These are phyloP conservation scores for Schizothecium vesticola DNA, from an alignment of 495 filamentous ascomycete species.

Conservation along the genomic window DNA sequence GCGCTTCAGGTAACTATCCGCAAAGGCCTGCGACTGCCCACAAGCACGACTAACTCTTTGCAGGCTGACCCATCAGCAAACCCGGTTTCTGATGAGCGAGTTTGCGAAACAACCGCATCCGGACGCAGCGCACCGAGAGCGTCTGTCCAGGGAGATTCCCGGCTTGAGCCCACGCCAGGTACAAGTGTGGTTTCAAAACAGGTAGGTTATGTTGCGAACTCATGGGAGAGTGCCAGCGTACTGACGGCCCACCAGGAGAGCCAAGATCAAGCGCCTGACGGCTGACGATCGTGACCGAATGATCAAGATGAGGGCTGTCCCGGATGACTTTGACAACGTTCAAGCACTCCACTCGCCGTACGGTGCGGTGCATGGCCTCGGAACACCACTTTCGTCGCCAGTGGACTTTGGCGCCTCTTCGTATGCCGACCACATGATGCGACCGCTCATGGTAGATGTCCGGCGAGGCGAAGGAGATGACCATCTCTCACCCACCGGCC, in stretches of 20 bases:
- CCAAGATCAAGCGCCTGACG: constrained; percentile 91
- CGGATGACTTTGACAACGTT: constrained; percentile 87
- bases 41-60: constrained; percentile 18
- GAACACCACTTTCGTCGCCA: constrained; percentile 53
- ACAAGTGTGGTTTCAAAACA: constrained; percentile 98
- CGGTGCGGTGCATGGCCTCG: constrained; percentile 49
- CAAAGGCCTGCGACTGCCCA: background rate
- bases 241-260: constrained; percentile 56
- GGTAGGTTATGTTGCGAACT: constrained; percentile 50
- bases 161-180: constrained; percentile 91
- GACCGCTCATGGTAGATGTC: constrained; percentile 58
- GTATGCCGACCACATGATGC: constrained; percentile 51
- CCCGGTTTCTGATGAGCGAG: constrained; percentile 93
- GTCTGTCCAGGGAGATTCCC: constrained; percentile 86
- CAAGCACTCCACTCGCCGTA: constrained; percentile 82
- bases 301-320: constrained; percentile 87
- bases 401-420: constrained; percentile 47
- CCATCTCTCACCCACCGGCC: constrained; percentile 56
- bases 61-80: constrained; percentile 95
- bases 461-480: constrained; percentile 50
- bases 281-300: constrained; percentile 90
- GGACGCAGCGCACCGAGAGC: constrained; percentile 86
- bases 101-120: constrained; percentile 94
- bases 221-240: constrained; percentile 6
- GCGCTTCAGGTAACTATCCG: constrained; percentile 65